Evolutionary conservation across 306 rosid species (phyloP), one percentile per base, ranked within the genome.

Genomic region (Sicyos baderoa): DNA sequence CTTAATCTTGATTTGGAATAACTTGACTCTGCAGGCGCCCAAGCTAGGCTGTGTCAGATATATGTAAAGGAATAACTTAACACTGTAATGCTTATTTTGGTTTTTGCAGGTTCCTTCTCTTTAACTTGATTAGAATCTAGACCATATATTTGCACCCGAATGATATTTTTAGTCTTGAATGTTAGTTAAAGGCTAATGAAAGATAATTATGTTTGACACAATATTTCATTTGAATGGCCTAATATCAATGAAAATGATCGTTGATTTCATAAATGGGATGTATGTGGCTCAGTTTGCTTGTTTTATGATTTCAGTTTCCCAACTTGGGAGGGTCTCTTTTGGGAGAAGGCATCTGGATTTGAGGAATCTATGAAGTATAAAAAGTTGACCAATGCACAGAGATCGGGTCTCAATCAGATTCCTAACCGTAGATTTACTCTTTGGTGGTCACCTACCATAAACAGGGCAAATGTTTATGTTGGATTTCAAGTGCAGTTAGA

Each of bases 381-480:
- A 79, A 94, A 94, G 90, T 83, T 94, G 77, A 94, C 99, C 5
- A 94, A 94, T 84, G 99, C 99, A 12, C 99, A 94, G 87, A 85
- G 99, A 86, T 94, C 99, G 70, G 99, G 99, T 87, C 96, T 94
- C 18, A 94, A 94, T 82, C 99, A 94, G 83, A 94, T 94, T 47
- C 99, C 99, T 40, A 94, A 94, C 69, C 99, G 97, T 82, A 90
- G 99, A 70, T 94, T 94, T 76, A 94, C 99, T 19, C 97, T 94
- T n/a, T 94, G 99, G 99, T 94, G 99, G 99, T 94, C 99, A 13
- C 99, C 99, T 48, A 94, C 99, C 16, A 94, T 94, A 57, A 94
- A 94, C 73, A 86, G 99, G 59, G 99, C 99, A 78, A 94, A 94
- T 80, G 99, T 94, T 49, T 94, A 94, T 55, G 99, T 94, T 44